These are phyloP conservation scores for Arabidopsis suecica DNA, from an alignment of 345 rosid genomes.

Conservation along the genomic window DNA sequence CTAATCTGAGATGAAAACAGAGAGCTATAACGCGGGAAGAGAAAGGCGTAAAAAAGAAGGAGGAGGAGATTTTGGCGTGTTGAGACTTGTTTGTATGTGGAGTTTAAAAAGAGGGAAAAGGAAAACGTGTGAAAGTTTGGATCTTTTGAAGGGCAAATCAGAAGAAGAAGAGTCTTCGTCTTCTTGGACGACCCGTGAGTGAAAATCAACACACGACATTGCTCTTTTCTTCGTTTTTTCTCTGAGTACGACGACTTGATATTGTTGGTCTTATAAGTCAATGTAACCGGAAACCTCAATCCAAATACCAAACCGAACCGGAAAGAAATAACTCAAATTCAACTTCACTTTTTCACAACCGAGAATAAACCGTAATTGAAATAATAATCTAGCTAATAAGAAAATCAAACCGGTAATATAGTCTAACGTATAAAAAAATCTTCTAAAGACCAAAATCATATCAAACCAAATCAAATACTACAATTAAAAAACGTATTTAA, in stretches of 20 bases:
- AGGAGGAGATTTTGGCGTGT: conserved; percentile 5
- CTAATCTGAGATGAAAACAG: not conserved
- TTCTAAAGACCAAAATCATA: no score
- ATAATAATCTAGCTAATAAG: no score
- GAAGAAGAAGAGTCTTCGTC: conserved; percentile 18
- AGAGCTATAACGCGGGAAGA: not conserved
- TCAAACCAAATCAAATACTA: no score
- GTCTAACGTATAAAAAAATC: no score
- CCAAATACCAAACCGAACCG: not conserved
- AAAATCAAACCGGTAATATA: no score
- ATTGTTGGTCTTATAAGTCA: not conserved
- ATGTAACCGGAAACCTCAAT: not conserved
- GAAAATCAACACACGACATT: conserved; percentile 7
- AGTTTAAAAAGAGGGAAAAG: not conserved
- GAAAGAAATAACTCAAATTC: not conserved
- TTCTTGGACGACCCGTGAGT: conserved; percentile 7
- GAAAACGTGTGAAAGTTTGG: conserved; percentile 8
- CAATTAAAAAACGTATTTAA: not conserved
- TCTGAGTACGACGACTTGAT: not conserved
- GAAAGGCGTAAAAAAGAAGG: not conserved
- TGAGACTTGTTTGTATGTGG: not conserved
- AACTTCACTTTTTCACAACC: no score
- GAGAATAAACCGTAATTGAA: no score
- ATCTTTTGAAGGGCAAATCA: not conserved
- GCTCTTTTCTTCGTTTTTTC: not conserved